These are phyloP conservation scores for Halenospora varia DNA, from an alignment of 495 filamentous ascomycete genomes.

Conservation along the genomic window DNA sequence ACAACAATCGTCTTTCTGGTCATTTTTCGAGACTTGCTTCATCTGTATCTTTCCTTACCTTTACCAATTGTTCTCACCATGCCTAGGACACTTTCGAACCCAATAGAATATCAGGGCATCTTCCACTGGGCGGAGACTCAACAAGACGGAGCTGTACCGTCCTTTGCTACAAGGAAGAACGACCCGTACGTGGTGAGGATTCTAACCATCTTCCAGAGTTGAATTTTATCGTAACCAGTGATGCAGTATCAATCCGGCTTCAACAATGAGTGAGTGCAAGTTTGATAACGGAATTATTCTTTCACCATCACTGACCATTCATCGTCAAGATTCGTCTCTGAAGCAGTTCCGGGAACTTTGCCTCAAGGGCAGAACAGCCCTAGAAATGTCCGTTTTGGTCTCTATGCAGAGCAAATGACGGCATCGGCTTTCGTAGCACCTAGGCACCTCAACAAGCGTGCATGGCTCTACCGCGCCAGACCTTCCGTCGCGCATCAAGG, in stretches of 20 bases:
- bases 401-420: slow-evolving; percentile 72
- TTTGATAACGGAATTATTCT: slow-evolving; percentile 20
- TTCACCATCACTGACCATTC: slow-evolving; percentile 16
- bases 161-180: slow-evolving; percentile 40
- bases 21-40: too few relatives aligned
- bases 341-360: slow-evolving; percentile 24
- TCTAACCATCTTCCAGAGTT: background rate
- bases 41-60: too few relatives aligned
- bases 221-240: slow-evolving; percentile 19
- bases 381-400: slow-evolving; percentile 61
- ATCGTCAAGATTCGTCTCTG: slow-evolving; percentile 31
- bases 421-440: slow-evolving; percentile 72
- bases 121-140: slow-evolving; percentile 58
- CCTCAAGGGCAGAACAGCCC: slow-evolving; percentile 60
- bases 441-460: slow-evolving; percentile 60
- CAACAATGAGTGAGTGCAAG: slow-evolving; percentile 44
- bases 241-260: slow-evolving; percentile 48
- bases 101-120: slow-evolving; percentile 52
- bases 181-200: slow-evolving; percentile 45
- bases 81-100: too few relatives aligned
- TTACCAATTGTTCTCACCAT: too few relatives aligned
- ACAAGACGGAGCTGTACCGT: slow-evolving; percentile 43
- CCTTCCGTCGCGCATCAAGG: slow-evolving; percentile 56
- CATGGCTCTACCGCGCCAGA: slow-evolving; percentile 68
- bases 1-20: too few relatives aligned